Evolutionary conservation across 2,329 filamentous ascomycete genomes (phyloP).

Genomic region (Aspergillus unguis): DNA sequence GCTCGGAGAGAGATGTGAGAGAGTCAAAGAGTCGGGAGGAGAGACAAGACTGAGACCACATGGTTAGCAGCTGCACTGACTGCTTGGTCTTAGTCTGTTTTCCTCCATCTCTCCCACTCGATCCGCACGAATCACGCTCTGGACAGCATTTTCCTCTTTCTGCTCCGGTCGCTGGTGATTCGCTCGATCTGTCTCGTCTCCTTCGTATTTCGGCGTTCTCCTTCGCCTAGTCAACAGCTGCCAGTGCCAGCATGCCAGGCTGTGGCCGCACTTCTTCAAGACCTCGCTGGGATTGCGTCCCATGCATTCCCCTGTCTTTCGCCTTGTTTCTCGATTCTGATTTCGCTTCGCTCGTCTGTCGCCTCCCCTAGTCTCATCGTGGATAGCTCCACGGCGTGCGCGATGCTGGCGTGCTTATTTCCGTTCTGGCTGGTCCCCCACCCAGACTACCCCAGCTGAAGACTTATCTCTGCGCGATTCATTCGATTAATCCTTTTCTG

Average conservation of each 20-base stretch:
- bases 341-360: not conserved
- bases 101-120: constrained; percentile 1
- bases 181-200: not conserved
- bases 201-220: constrained; percentile 6
- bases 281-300: not conserved
- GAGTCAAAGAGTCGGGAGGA: not conserved
- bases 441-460: constrained; percentile 9
- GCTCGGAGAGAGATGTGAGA: not conserved
- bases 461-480: constrained; percentile 3
- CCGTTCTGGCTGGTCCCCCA: constrained; percentile 5
- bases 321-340: not conserved
- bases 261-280: not conserved
- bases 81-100: constrained; percentile 10
- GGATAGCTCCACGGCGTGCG: constrained; percentile 9
- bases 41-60: constrained; percentile 2
- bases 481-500: not conserved
- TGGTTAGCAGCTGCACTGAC: constrained; percentile 11
- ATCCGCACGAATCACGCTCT: constrained; percentile 1
- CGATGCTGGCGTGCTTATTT: constrained; percentile 12
- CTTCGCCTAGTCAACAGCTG: not conserved
- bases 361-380: constrained; percentile 7
- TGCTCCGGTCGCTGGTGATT: not conserved
- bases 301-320: not conserved
- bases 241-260: not conserved
- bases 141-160: not conserved